Conservation (phyloP, 306 rosid genomes). For the Casuarina cunninghamiana region DNA sequence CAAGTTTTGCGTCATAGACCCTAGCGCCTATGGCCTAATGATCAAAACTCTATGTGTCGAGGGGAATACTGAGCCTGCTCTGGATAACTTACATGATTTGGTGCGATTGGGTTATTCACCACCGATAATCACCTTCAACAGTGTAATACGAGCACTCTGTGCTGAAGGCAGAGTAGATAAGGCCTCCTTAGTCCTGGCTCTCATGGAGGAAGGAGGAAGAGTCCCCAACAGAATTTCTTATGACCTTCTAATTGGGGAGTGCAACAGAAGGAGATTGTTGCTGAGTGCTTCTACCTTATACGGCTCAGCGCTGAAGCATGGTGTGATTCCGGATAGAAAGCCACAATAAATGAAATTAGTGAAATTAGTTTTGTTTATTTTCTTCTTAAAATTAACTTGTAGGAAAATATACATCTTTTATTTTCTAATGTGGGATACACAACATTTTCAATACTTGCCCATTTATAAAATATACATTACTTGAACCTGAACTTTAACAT, state of each 20-base stretch:
- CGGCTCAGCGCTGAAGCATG: slow-evolving; percentile 64
- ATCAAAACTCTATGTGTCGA: slow-evolving; percentile 43
- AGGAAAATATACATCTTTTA: no score
- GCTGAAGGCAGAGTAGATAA: slow-evolving; percentile 38
- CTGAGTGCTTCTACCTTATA: slow-evolving; percentile 42
- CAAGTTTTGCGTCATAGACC: slow-evolving; percentile 33
- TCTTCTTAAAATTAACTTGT: no score
- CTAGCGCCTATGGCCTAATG: slow-evolving; percentile 48
- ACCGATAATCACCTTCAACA: slow-evolving; percentile 25
- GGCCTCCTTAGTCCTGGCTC: slow-evolving; percentile 46
- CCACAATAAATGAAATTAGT: slow-evolving; percentile 2
- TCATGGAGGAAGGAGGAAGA: slow-evolving; percentile 39
- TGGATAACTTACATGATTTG: slow-evolving; percentile 47
- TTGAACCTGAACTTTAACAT: no score
- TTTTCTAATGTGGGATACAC: no score
- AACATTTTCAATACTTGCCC: no score
- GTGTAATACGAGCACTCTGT: slow-evolving; percentile 55
- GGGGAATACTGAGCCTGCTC: slow-evolving; percentile 42
- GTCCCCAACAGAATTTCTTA: slow-evolving; percentile 33
- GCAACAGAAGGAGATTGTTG: slow-evolving; percentile 39
- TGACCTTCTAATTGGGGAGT: slow-evolving; percentile 45
- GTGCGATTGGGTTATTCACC: slow-evolving; percentile 45
- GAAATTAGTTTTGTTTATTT: no score
- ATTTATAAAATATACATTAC: no score
- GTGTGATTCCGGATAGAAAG: slow-evolving; percentile 34